Percentiles rank a stretch among this genome's conserved stretches.
These are phyloP conservation scores for Bruguiera parviflora DNA, from an alignment of 345 rosid genomes.

Conservation along the genomic window DNA sequence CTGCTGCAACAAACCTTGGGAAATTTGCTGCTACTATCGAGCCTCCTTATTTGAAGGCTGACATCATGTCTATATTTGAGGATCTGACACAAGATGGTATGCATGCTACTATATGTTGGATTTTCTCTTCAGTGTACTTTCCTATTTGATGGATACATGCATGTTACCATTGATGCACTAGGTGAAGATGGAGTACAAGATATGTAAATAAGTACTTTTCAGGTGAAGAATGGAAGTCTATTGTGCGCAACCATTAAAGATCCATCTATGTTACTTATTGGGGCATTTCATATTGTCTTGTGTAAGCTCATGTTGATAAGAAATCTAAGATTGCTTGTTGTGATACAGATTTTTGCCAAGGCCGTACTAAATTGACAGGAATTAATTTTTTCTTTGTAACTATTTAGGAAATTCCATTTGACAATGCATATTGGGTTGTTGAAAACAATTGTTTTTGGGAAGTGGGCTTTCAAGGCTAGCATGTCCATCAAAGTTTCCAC, in stretches of 20 bases:
- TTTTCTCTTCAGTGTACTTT: too few relatives aligned
- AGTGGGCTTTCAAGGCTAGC: background rate
- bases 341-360: background rate
- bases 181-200: too few relatives aligned
- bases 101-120: background rate
- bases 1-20: slow-evolving; percentile 89
- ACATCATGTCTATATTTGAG: slow-evolving; percentile 83
- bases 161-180: too few relatives aligned
- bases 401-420: too few relatives aligned
- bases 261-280: too few relatives aligned
- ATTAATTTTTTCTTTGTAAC: background rate
- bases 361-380: background rate
- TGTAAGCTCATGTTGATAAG: background rate
- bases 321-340: too few relatives aligned
- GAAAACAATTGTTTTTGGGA: too few relatives aligned
- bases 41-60: slow-evolving; percentile 69
- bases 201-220: too few relatives aligned
- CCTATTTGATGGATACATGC: too few relatives aligned
- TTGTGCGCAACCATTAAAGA: too few relatives aligned
- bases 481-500: background rate
- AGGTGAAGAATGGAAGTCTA: too few relatives aligned
- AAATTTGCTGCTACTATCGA: slow-evolving; percentile 97
- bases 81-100: slow-evolving; percentile 97
- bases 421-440: too few relatives aligned
- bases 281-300: background rate